Base-by-base conservation (phyloP, 768 basidiomycete genomes). In the Lactarius hengduanensis region DNA sequence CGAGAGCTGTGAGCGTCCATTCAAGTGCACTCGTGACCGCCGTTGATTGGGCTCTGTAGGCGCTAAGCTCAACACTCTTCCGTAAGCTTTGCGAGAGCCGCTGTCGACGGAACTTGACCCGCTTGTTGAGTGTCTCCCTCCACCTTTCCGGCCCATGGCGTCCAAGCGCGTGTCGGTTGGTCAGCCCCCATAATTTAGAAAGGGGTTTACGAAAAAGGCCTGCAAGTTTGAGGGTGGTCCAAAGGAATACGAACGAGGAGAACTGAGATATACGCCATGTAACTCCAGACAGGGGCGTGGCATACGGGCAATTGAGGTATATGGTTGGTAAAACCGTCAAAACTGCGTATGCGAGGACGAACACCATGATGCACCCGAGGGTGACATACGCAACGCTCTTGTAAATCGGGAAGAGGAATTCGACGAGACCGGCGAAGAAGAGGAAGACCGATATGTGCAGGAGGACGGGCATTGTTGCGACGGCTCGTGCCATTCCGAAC, bases 391-490 rank as follows among this genome's bases (percentile, higher is more conserved):
- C 58, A 15, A 58, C 45, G n/a, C n/a, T n/a, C n/a, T n/a, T 18
- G 11, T 60, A 38, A n/a, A 63, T 59, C 4, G 57, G 55, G 38
- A 63, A 53, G 11, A 63, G 50, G 6, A 59, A 57, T 4, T 66
- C 61, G 28, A 67, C 13, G 28, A 67, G 66, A 18, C 66, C 66
- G 10, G 41, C 38, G 34, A 67, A 43, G 38, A 67, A 67, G n/a
- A 67, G 40, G 28, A 67, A 53, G 40, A 58, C 53, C 7, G 59
- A 50, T 28, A 55, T 55, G 47, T 62, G 62, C 11, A 63, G 22
- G 9, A 66, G 61, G n/a, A n/a, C n/a, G n/a, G 62, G 47, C 16
- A 60, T 41, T 4, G 38, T 32, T n/a, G 41, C 50, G 38, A 59
- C 28, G 16, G 53, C 38, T 3, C 15, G 57, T 11, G 47, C 28